Conservation (phyloP, 768 basidiomycete genomes). For the Dentipellis sp. region DNA sequence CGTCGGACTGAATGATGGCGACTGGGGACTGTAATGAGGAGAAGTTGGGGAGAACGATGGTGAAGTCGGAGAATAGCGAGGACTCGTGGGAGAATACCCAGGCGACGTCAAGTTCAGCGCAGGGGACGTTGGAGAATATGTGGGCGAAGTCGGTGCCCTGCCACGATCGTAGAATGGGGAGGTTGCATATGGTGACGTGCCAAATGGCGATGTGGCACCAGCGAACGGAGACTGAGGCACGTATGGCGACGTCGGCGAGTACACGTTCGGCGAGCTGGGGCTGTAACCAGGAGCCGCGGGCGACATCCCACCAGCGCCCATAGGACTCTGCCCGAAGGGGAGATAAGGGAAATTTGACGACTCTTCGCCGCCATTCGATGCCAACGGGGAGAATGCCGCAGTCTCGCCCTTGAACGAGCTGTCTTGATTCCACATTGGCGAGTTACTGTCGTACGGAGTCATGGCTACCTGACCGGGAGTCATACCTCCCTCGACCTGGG, state of each 20-base stretch:
- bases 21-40: slow-evolving; percentile 85
- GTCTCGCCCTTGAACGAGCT: slow-evolving; percentile 69
- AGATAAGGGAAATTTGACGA: slow-evolving; percentile 63
- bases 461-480: slow-evolving; percentile 87
- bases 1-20: slow-evolving; percentile 88
- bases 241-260: slow-evolving; percentile 86
- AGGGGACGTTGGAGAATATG: slow-evolving; percentile 85
- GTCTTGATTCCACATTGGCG: slow-evolving; percentile 71
- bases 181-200: slow-evolving; percentile 71
- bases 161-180: slow-evolving; percentile 75
- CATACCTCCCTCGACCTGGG: slow-evolving; percentile 80
- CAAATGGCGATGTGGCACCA: slow-evolving; percentile 77
- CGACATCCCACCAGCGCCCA: slow-evolving; percentile 80
- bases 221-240: slow-evolving; percentile 78
- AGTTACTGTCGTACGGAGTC: slow-evolving; percentile 95
- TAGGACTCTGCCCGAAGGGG: slow-evolving; percentile 81
- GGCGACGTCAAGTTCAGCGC: slow-evolving; percentile 77
- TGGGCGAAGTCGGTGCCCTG: slow-evolving; percentile 65
- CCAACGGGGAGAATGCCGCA: slow-evolving; percentile 92
- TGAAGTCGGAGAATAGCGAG: slow-evolving; percentile 78
- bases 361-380: slow-evolving; percentile 76
- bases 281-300: slow-evolving; percentile 84
- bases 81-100: slow-evolving; percentile 57
- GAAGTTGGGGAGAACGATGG: slow-evolving; percentile 86
- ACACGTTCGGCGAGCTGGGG: slow-evolving; percentile 84